phyloP scores from a whole-genome alignment of 768 basidiomycete species.

The Tulasnella sp. region DNA sequence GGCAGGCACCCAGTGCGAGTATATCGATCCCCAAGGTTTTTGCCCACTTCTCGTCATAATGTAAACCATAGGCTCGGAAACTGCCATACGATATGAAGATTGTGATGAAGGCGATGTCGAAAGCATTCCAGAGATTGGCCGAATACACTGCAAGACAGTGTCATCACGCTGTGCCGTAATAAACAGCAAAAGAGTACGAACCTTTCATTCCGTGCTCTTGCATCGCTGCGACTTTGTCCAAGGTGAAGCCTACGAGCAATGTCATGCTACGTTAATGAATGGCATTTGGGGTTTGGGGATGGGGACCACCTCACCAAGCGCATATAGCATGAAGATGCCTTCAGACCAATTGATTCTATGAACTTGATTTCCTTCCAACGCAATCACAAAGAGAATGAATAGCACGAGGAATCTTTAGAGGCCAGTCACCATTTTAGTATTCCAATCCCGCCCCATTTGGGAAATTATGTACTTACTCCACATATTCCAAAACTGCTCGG shows the following conservation, averaged over 20 bases:
- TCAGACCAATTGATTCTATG: constrained; percentile 65
- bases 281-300: not conserved
- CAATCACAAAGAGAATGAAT: constrained; percentile 72
- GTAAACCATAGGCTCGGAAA: constrained; percentile 77
- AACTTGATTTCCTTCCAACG: constrained; percentile 68
- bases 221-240: constrained; percentile 92
- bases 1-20: constrained; percentile 81
- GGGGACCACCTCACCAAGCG: constrained; percentile 38
- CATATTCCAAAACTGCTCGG: constrained; percentile 83
- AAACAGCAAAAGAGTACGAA: constrained; percentile 34
- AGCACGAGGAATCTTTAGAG: constrained; percentile 65
- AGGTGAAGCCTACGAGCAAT: constrained; percentile 63
- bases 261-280: constrained; percentile 41
- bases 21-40: constrained; percentile 70
- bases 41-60: constrained; percentile 60
- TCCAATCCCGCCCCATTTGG: not conserved
- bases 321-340: constrained; percentile 64
- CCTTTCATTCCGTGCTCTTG: constrained; percentile 93
- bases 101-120: constrained; percentile 87
- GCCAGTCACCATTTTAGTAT: constrained; percentile 23
- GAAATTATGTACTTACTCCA: constrained; percentile 52
- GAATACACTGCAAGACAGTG: constrained; percentile 34
- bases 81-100: constrained; percentile 70
- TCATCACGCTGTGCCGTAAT: not conserved
- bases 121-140: constrained; percentile 65